Percentiles rank a stretch among this genome's conserved stretches.
Conservation (phyloP, 441 rosid species). For the Erodium texanum region DNA sequence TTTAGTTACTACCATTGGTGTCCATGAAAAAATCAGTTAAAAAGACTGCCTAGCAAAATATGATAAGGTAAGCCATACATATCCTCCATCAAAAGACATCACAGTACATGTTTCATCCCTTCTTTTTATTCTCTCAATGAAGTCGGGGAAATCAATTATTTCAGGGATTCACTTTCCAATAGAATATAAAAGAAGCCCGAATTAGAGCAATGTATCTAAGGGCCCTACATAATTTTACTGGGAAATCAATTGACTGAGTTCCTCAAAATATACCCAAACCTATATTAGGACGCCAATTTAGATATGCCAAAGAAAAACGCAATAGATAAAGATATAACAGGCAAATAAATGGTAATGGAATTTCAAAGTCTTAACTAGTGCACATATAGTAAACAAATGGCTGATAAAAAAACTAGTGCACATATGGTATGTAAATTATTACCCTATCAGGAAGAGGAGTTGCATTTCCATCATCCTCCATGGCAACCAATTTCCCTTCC, state of each 20-base stretch:
- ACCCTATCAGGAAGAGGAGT: constrained; percentile 91
- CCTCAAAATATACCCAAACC: neutral
- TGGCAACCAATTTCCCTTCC: constrained; percentile 29
- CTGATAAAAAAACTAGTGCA: too few species aligned
- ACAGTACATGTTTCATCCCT: neutral
- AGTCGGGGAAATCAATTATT: neutral
- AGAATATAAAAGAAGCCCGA: neutral
- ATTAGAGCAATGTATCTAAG: neutral
- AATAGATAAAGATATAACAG: neutral
- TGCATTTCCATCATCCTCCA: constrained; percentile 26
- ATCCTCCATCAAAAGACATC: neutral
- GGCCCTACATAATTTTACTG: neutral
- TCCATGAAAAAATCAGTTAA: neutral
- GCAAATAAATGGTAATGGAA: neutral
- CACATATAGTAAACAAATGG: neutral
- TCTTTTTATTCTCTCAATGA: neutral
- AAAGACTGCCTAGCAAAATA: neutral
- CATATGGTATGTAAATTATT: constrained; percentile 20
- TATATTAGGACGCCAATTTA: neutral
- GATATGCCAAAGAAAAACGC: neutral
- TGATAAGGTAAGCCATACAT: neutral
- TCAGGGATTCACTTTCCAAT: too few species aligned
- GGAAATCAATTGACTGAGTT: neutral
- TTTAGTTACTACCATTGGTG: neutral
- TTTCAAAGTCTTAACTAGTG: constrained; percentile 6